Percentiles rank a stretch among this genome's conserved stretches.
phyloP scores from a whole-genome alignment of 805 yeast species.

The Grigorovia humatica region DNA sequence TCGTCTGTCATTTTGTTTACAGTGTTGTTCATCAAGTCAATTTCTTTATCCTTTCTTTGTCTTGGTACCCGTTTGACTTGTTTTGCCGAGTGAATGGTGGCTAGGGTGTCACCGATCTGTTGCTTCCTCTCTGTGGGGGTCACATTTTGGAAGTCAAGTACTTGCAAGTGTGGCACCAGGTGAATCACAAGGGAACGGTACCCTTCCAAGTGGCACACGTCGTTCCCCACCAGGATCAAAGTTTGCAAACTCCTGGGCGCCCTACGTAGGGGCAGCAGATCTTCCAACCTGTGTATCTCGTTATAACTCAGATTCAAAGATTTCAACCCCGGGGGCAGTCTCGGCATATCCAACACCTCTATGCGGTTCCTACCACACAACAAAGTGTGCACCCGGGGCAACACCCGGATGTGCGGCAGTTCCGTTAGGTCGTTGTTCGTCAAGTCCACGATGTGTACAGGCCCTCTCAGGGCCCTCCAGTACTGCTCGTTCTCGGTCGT shows the following conservation, averaged over 20 bases:
- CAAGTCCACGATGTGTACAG: conserved; percentile 54
- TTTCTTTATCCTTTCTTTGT: conserved; percentile 18
- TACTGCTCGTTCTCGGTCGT: not conserved
- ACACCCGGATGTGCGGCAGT: conserved; percentile 38
- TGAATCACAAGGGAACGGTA: conserved; percentile 55
- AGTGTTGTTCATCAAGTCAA: conserved; percentile 29
- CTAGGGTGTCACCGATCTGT: not conserved
- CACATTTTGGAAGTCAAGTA: conserved; percentile 61
- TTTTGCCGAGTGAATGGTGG: no score
- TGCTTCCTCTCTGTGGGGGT: conserved; percentile 34
- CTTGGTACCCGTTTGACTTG: conserved; percentile 8
- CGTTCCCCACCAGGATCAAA: conserved; percentile 50
- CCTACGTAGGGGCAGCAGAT: conserved; percentile 34
- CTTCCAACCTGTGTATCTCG: conserved; percentile 39
- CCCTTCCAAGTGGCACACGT: conserved; percentile 37
- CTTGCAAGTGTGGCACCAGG: conserved; percentile 49
- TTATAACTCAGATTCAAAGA: conserved; percentile 44
- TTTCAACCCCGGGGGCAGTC: conserved; percentile 29
- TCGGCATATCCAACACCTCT: conserved; percentile 29
- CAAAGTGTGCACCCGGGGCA: conserved; percentile 38
- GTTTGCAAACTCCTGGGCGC: conserved; percentile 35
- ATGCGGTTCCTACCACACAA: conserved; percentile 58
- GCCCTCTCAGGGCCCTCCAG: conserved; percentile 16
- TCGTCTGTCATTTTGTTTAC: conserved; percentile 42
- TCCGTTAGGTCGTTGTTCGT: conserved; percentile 61